A percentile compares a stretch with the other conserved stretches of the same genome.
Conservation (phyloP, 345 rosid genomes). For the Hibiscus mutabilis region DNA sequence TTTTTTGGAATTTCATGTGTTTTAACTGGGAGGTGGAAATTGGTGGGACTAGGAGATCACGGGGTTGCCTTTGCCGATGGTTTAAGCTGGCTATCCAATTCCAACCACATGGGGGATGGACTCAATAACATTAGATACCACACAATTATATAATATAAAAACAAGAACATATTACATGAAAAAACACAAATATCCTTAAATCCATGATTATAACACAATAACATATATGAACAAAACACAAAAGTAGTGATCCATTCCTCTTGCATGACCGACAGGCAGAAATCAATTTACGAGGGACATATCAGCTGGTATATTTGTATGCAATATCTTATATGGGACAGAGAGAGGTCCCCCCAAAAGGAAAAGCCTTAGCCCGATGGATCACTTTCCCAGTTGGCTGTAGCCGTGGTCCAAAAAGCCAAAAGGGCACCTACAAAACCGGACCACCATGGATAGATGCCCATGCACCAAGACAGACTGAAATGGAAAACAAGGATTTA, state of each 20-base stretch:
- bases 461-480: background rate
- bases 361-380: background rate
- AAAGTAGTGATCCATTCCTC: background rate
- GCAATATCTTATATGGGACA: background rate
- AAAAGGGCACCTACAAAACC: background rate
- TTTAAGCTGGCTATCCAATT: no score
- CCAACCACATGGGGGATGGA: no score
- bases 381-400: conserved; percentile 2
- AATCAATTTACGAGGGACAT: background rate
- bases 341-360: background rate
- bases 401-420: conserved; percentile 5
- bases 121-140: no score
- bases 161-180: no score
- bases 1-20: no score
- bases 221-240: no score
- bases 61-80: no score
- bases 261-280: background rate
- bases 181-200: no score
- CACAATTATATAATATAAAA: no score
- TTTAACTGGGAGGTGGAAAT: no score
- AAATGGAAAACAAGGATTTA: background rate
- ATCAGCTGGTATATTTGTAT: background rate
- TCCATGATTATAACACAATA: no score
- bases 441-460: background rate
- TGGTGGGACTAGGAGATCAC: no score